A percentile compares a stretch with the other conserved stretches of the same genome.
Conservation (phyloP, 371 early-diverging fungal species). For the Nematocida ausubeli region DNA sequence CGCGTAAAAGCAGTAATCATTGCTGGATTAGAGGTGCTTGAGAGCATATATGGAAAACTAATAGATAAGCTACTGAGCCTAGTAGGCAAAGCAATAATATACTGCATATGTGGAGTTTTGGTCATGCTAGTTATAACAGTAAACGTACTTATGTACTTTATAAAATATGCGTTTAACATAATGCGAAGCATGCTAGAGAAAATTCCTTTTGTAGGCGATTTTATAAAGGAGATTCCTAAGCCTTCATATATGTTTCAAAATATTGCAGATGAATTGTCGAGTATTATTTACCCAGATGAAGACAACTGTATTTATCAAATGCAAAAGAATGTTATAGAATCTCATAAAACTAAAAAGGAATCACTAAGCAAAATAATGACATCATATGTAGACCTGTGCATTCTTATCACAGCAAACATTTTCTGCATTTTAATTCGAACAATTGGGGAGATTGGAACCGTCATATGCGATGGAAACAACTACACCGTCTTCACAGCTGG, state of each 20-base stretch:
- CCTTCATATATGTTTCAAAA: background rate
- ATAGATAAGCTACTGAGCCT: background rate
- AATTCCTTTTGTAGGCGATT: background rate
- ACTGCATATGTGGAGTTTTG: background rate
- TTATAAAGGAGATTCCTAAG: background rate
- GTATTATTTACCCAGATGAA: background rate
- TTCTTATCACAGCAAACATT: background rate
- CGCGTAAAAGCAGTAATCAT: background rate
- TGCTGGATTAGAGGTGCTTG: background rate
- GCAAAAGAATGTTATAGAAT: background rate
- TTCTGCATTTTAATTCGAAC: background rate
- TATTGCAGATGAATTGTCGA: background rate
- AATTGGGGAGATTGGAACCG: background rate
- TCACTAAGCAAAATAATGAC: background rate
- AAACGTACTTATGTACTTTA: background rate
- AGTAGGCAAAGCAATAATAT: background rate
- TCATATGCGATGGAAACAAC: background rate
- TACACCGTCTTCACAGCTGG: background rate
- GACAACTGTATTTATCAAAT: background rate
- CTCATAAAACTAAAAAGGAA: background rate
- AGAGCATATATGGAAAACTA: background rate
- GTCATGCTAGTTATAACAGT: background rate
- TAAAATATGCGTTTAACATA: background rate
- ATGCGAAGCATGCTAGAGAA: background rate
- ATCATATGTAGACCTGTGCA: background rate